Evolutionary conservation across 768 basidiomycete genomes (phyloP), one percentile per base, ranked within the genome.

Genomic region (Lactarius pseudohatsudake): DNA sequence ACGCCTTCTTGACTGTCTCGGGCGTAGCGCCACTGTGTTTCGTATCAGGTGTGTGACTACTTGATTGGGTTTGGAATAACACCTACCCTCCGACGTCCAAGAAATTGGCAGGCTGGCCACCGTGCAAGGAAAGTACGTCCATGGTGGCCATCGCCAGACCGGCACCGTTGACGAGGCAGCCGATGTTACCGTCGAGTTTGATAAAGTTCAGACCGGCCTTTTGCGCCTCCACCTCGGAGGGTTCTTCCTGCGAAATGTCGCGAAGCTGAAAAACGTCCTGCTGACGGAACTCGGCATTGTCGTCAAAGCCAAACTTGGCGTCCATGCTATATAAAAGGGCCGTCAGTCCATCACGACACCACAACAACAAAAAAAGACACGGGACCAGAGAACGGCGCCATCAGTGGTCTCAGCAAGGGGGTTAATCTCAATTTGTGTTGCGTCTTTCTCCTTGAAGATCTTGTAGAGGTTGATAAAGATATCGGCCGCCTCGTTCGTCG

Each of bases 111-210:
- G 97, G 97, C 72, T 96, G 89, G 60, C 94, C 97, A 58, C 97
- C 97, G 75, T 98, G 93, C 60, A 97, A 81, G 57, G 95, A 86
- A 64, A 99, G 84, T n/a, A 98, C 96, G 74, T 99, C 97, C 97
- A 99, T 98, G 64, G 97, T 99, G 43, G 97, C 97, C 97, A 99
- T 99, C 59, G 97, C 97, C 68, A 99, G 81, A 74, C 97, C 97
- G 60, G 97, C 97, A 73, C 97, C 97, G 73, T 99, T 99, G 69
- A 99, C 97, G 61, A 99, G 81, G 80, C 97, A 99, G 34, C 97
- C 97, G 67, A 99, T 88, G 78, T 85, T 91, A 36, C 97, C 97
- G 74, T 99, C 97, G 54, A 99, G 89, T 80, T 99, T 98, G 84
- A 98, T 98, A 77, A 98, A 98, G 82, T 96, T 98, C 74, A 99